Percentiles rank a stretch among this genome's conserved stretches.
Evolutionary conservation across 495 filamentous ascomycete species (phyloP).

Genomic region (Trichoderma virens): DNA sequence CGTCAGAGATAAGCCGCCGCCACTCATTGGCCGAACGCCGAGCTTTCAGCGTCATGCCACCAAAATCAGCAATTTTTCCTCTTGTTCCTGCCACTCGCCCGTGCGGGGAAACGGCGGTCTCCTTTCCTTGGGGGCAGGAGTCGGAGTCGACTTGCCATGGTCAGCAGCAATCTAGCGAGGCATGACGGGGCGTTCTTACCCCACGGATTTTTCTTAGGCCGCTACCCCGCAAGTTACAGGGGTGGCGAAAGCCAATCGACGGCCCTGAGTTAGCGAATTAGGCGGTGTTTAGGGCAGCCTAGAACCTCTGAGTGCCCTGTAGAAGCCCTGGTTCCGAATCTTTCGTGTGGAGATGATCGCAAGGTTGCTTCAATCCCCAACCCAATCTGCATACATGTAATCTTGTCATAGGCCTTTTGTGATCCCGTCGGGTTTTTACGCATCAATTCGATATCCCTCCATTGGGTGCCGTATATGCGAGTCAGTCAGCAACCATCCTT

Average conservation of each 20-base stretch:
- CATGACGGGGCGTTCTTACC: background rate
- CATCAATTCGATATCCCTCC: no score
- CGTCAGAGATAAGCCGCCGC: background rate
- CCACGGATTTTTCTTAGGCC: background rate
- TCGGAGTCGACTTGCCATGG: background rate
- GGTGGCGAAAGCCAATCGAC: background rate
- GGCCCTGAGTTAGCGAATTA: background rate
- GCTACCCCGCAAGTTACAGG: constrained; percentile 1
- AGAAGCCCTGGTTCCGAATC: no score
- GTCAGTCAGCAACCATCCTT: no score
- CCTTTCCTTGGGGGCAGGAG: background rate
- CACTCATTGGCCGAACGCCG: background rate
- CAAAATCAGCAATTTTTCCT: background rate
- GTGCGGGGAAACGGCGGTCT: background rate
- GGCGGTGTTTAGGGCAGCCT: background rate
- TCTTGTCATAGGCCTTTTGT: no score
- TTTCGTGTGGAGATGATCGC: background rate
- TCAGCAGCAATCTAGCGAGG: background rate
- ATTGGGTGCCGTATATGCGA: no score
- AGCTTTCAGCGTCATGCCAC: background rate
- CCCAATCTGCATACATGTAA: no score
- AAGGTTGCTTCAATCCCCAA: no score
- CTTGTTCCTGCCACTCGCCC: background rate
- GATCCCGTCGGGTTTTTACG: no score
- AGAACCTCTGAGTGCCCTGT: no score